Percentiles rank a stretch among this genome's conserved stretches.
Conservation (phyloP, 257 asterid species). For the Jacaranda copaia region DNA sequence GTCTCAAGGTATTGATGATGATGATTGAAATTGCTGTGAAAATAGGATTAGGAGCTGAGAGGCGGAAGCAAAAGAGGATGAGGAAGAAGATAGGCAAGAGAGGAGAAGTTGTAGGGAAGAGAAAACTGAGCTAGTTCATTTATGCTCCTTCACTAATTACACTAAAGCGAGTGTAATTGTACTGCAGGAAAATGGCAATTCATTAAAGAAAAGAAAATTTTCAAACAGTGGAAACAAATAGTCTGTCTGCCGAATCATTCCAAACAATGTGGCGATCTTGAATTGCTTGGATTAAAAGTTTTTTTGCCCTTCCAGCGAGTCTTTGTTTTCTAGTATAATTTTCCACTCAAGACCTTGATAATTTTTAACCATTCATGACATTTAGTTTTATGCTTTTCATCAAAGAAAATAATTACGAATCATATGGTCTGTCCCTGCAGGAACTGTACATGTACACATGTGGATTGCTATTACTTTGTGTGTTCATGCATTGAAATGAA, state of each 20-base stretch:
- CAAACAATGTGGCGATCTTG: no score
- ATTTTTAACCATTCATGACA: neutral
- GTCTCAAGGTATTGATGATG: neutral
- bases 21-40: constrained; percentile 12
- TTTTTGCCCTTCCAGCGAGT: neutral
- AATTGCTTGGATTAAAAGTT: neutral
- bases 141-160: no score
- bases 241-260: no score
- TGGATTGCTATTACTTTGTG: neutral
- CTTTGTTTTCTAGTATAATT: neutral
- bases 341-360: neutral
- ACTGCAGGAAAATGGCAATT: no score
- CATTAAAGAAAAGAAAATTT: no score
- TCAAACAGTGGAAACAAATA: no score
- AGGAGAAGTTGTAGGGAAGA: no score
- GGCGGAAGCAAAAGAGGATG: neutral
- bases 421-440: neutral
- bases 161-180: no score
- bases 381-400: neutral
- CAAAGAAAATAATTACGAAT: neutral
- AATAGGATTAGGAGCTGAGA: neutral
- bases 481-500: neutral
- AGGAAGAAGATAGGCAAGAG: neutral
- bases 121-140: no score
- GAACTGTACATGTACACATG: neutral